Evolutionary conservation across 108 stramenopile species (phyloP).

Genomic region (Cyclotella cryptica): DNA sequence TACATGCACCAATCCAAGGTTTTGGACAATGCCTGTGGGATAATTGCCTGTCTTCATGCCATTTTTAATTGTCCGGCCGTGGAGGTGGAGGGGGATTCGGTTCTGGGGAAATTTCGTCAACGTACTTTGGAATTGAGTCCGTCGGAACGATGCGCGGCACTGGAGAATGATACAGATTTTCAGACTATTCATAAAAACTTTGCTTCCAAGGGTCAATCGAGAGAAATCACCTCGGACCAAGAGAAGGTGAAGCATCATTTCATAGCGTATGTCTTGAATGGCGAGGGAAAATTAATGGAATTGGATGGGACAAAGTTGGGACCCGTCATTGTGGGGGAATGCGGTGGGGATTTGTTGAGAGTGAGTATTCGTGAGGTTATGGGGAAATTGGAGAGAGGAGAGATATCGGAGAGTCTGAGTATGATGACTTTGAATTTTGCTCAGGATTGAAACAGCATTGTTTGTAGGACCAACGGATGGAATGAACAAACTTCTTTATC

Average conservation of each 20-base stretch:
- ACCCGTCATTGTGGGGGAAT: conserved; percentile 54
- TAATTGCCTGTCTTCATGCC: conserved; percentile 68
- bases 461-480: neutral
- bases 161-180: conserved; percentile 57
- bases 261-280: conserved; percentile 57
- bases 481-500: neutral
- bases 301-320: conserved; percentile 68
- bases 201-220: conserved; percentile 58
- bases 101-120: conserved; percentile 43
- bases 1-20: conserved; percentile 65
- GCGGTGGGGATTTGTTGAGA: conserved; percentile 48
- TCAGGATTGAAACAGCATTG: conserved; percentile 30
- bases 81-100: conserved; percentile 30
- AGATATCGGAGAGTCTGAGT: conserved; percentile 62
- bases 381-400: conserved; percentile 52
- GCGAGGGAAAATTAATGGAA: conserved; percentile 49
- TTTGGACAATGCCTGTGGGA: conserved; percentile 70
- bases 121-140: conserved; percentile 37
- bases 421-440: conserved; percentile 66
- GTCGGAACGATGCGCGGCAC: conserved; percentile 36
- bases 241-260: conserved; percentile 62
- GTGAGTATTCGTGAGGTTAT: conserved; percentile 56
- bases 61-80: conserved; percentile 52
- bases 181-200: conserved; percentile 47
- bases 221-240: conserved; percentile 49